phyloP scores from a whole-genome alignment of 1,139 yeast species.

The Diutina sp. region DNA sequence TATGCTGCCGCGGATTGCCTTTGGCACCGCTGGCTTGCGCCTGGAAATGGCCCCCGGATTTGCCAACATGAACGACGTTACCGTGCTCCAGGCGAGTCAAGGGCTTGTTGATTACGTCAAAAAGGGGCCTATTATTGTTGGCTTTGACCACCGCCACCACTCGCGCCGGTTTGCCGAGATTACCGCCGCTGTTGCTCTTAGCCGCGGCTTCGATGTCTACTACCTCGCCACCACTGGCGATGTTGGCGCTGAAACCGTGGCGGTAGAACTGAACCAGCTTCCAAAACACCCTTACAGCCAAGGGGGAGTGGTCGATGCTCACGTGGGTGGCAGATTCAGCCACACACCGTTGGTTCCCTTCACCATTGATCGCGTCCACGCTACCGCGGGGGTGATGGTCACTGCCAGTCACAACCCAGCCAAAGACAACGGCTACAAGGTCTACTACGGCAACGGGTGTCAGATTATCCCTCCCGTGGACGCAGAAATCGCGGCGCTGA shows the following conservation, averaged over 20 bases:
- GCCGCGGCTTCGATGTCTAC: constrained; percentile 58
- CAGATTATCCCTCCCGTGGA: constrained; percentile 95
- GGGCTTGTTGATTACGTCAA: constrained; percentile 62
- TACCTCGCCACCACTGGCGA: constrained; percentile 32
- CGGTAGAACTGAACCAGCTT: constrained; percentile 8
- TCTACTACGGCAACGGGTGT: constrained; percentile 87
- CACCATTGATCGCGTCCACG: constrained; percentile 48
- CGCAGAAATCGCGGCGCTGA: constrained; percentile 49
- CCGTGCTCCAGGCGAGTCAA: constrained; percentile 85
- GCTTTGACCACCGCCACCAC: constrained; percentile 84
- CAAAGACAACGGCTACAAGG: constrained; percentile 87
- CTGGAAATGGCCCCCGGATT: constrained; percentile 87
- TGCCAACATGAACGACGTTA: constrained; percentile 77
- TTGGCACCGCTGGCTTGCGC: constrained; percentile 90
- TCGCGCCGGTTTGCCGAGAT: constrained; percentile 72
- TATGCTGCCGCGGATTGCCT: constrained; percentile 38
- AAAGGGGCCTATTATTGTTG: constrained; percentile 44
- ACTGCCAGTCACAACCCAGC: constrained; percentile 97
- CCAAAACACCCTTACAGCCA: not conserved
- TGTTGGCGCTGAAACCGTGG: constrained; percentile 16
- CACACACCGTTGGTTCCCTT: constrained; percentile 94
- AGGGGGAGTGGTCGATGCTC: constrained; percentile 1
- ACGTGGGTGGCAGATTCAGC: constrained; percentile 20
- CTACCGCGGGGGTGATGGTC: constrained; percentile 84
- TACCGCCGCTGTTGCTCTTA: constrained; percentile 61